Base-by-base conservation (phyloP, 345 rosid species). In the Microthlaspi erraticum region DNA sequence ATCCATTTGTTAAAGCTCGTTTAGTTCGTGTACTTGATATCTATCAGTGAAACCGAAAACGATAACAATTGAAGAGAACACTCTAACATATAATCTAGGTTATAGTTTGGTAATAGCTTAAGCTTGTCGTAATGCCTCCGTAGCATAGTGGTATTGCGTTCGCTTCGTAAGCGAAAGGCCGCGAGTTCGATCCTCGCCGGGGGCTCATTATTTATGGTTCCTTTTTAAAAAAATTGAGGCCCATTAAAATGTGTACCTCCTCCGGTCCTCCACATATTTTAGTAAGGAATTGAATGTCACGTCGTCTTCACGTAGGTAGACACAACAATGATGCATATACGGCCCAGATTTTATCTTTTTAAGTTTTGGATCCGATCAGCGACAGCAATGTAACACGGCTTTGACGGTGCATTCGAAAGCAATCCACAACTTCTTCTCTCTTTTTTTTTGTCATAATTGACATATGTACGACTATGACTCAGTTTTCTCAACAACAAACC, bases 111-210 rank as follows among this genome's bases (percentile, higher is more conserved):
- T n/a, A n/a, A 3, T 23, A 19, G 7, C 5, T 5, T 3, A 1
- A 0, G 0, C 0, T 0, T 0, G 11, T 0, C 0, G 32, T 9
- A 16, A 41, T 3, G 89, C 88, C 86, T 88, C 84, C 82, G 87
- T 88, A 88, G 96, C 97, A 93, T 89, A 89, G 97, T 93, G 98
- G 98, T 84, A 89, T 90, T 91, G 98, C 93, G 96, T 93, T 93
- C 96, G 93, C 97, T 91, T 91, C 95, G 96, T 93, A 93, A 93
- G 97, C 92, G 96, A 91, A 89, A 89, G 98, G 94, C 82, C 98
- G 92, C 85, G 97, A 93, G 96, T 86, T 93, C 96, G 96, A 93
- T 90, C 86, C 86, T 89, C 91, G 84, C 85, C 81, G 86, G 72
- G 83, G 84, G 88, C 88, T 83, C 17, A 10, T 44, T 7, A 0